phyloP scores from a whole-genome alignment of 1,284 basidiomycete species.

The Kwoniella shivajii region DNA sequence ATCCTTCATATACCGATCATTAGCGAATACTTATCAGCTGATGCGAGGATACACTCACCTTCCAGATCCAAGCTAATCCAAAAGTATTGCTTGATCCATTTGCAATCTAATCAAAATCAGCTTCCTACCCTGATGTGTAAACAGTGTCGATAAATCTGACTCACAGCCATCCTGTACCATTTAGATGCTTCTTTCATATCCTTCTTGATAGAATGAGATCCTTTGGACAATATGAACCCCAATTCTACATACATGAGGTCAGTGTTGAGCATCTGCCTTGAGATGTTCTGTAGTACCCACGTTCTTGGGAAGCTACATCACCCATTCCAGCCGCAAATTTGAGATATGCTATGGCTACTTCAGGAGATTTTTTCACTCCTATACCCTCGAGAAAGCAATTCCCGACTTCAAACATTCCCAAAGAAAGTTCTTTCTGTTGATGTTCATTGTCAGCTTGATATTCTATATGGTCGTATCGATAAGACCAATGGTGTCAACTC shows the following conservation, averaged over 20 bases:
- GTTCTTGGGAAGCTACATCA: conserved; percentile 51
- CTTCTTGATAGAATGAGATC: conserved; percentile 49
- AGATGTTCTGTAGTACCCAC: conserved; percentile 32
- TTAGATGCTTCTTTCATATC: conserved; percentile 54
- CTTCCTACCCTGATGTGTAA: background rate
- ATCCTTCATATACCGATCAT: conserved; percentile 8
- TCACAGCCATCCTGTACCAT: conserved; percentile 53
- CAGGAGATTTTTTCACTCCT: conserved; percentile 47
- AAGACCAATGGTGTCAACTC: conserved; percentile 14
- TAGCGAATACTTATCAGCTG: background rate
- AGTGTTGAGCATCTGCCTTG: background rate
- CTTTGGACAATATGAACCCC: conserved; percentile 50
- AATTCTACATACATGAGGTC: conserved; percentile 34
- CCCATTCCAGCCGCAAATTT: conserved; percentile 48
- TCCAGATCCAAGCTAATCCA: conserved; percentile 55
- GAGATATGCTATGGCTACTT: conserved; percentile 48
- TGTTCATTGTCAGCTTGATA: background rate
- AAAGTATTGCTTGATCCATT: conserved; percentile 44
- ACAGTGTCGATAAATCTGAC: background rate
- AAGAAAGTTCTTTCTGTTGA: conserved; percentile 38
- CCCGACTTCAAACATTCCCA: conserved; percentile 51
- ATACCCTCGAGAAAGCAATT: conserved; percentile 52
- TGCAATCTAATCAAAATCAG: conserved; percentile 14
- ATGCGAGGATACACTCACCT: conserved; percentile 29
- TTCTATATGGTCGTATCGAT: background rate